These are phyloP conservation scores for Fonsecaea monophora DNA, from an alignment of 2,329 filamentous ascomycete genomes.

Conservation along the genomic window DNA sequence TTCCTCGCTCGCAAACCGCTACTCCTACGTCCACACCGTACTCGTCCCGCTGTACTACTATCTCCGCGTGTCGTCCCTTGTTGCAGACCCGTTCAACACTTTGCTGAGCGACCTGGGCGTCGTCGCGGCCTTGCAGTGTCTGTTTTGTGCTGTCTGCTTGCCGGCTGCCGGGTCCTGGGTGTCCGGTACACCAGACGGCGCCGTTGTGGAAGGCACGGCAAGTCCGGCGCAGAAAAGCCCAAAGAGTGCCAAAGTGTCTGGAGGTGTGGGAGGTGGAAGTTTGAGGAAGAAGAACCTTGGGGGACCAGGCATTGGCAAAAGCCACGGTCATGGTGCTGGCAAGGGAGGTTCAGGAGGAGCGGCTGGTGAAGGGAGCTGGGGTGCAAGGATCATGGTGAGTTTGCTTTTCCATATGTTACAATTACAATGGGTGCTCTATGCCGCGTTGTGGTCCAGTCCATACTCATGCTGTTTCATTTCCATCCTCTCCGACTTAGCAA, in stretches of 20 bases:
- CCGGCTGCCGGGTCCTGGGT: slow-evolving; percentile 57
- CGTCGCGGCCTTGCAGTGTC: slow-evolving; percentile 68
- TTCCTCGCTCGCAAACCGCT: slow-evolving; percentile 57
- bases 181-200: slow-evolving; percentile 37
- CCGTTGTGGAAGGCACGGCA: slow-evolving; percentile 33
- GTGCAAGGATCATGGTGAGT: slow-evolving; percentile 40
- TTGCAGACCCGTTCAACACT: slow-evolving; percentile 71
- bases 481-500: background rate
- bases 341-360: slow-evolving; percentile 33
- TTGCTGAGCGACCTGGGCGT: slow-evolving; percentile 68
- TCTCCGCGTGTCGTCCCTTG: slow-evolving; percentile 69
- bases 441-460: background rate
- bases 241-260: slow-evolving; percentile 21
- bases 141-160: slow-evolving; percentile 65
- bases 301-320: slow-evolving; percentile 15
- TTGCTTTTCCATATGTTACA: background rate
- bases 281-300: slow-evolving; percentile 35
- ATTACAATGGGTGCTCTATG: background rate
- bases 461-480: background rate
- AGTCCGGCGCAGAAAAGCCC: slow-evolving; percentile 14
- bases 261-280: slow-evolving; percentile 29
- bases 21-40: slow-evolving; percentile 71
- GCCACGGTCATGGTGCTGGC: slow-evolving; percentile 13
- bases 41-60: slow-evolving; percentile 70
- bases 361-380: background rate